Evolutionary conservation across 2,329 filamentous ascomycete species (phyloP), one percentile per base, ranked within the genome.

Genomic region (Microascus cirrosus): DNA sequence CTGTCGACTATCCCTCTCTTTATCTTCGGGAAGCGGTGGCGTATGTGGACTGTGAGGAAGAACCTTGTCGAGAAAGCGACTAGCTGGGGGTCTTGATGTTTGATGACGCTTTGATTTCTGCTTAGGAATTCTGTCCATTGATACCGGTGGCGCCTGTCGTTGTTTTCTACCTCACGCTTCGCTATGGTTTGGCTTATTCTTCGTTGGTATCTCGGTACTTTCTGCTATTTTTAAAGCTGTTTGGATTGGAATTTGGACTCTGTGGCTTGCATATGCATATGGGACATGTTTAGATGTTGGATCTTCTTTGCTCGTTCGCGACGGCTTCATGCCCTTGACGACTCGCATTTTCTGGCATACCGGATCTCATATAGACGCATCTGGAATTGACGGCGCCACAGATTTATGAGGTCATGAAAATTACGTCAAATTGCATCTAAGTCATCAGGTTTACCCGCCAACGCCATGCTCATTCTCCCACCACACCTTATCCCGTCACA

Each of bases 31-130:
- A 97, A 97, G 77, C 76, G 91, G 58, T 85, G 87, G 18, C 79
- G 93, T 20, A 95, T 96, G 90, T 96, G 92, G 93, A 97, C 92
- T 1, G 89, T 92, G 12, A 77, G 89, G 61, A 89, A 80, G 78
- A 90, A 89, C 63, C 74, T 95, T 62, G 92, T 95, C 87, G 90
- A 95, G 79, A 89, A 84, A 67, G 87, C 28, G 20, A 34, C 12
- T 25, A 53, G 34, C 24, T 34, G 24, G 24, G 28, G 51, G 32
- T 32, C 18, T 50, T 11, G 18, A 42, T n/a, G 8, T 8, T 32
- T 32, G 28, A 32, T 42, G 36, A 18, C 36, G 36, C n/a, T 42
- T 42, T n/a, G n/a, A n/a, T n/a, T 32, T 32, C 28, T 32, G 28
- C 28, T 32, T 32, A 8, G 8, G 28, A 32, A 32, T 32, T 32